These are phyloP conservation scores for Russula sp. DNA, from an alignment of 768 basidiomycete species.

Conservation along the genomic window DNA sequence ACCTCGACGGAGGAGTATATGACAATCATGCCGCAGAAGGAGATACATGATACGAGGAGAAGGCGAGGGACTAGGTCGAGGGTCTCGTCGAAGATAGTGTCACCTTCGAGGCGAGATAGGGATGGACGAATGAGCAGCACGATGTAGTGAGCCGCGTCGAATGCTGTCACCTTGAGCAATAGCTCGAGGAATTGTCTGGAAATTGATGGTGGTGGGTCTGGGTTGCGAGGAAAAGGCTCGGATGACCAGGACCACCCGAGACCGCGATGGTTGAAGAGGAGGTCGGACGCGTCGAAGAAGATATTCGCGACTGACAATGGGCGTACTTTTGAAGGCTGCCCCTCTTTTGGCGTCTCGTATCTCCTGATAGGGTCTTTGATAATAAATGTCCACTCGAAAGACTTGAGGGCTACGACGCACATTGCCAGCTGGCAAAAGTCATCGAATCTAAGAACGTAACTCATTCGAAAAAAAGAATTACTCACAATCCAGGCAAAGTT, in stretches of 20 bases:
- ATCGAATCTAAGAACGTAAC: not conserved
- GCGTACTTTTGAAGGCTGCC: constrained; percentile 4
- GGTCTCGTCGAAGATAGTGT: constrained; percentile 25
- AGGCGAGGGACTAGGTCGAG: constrained; percentile 7
- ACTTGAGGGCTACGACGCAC: constrained; percentile 14
- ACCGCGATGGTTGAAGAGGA: constrained; percentile 29
- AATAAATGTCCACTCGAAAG: constrained; percentile 26
- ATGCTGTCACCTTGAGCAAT: constrained; percentile 2
- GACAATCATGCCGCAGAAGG: constrained; percentile 21
- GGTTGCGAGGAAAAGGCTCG: constrained; percentile 11
- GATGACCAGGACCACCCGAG: constrained; percentile 30
- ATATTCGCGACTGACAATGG: constrained; percentile 8
- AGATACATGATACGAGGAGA: constrained; percentile 4
- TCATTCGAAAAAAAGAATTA: not conserved
- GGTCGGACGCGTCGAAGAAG: constrained; percentile 24
- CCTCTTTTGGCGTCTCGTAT: constrained; percentile 5
- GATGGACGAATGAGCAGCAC: constrained; percentile 19
- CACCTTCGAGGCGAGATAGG: constrained; percentile 18
- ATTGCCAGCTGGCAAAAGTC: constrained; percentile 7
- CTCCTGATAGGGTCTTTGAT: constrained; percentile 14
- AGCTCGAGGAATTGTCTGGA: not conserved
- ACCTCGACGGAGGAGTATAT: constrained; percentile 30
- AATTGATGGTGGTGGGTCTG: constrained; percentile 3
- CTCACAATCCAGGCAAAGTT: constrained; percentile 25
- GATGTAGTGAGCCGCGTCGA: constrained; percentile 25